Evolutionary conservation across 2,329 filamentous ascomycete species (phyloP).

Genomic region (Coniochaeta prunicola): DNA sequence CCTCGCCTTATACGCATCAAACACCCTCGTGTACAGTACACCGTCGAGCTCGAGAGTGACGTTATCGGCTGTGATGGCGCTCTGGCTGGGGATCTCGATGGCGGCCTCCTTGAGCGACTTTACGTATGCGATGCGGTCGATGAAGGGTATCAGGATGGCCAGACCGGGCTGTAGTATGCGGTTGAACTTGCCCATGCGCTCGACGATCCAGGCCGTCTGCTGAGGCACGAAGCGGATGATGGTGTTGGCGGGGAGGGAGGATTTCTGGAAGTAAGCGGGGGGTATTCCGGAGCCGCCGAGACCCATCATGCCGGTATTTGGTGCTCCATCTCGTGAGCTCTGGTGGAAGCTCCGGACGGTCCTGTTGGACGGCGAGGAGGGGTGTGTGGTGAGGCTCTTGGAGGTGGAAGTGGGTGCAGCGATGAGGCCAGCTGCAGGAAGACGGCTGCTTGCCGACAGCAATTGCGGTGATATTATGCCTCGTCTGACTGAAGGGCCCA

Average conservation of each 20-base stretch:
- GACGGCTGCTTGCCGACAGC: not conserved
- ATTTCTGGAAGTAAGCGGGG: constrained; percentile 73
- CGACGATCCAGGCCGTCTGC: constrained; percentile 98
- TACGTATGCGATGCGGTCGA: constrained; percentile 96
- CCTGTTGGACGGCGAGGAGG: not conserved
- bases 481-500: constrained; percentile 13
- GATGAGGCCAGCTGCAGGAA: not conserved
- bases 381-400: constrained; percentile 1
- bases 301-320: constrained; percentile 12
- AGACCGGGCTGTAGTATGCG: constrained; percentile 88
- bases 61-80: constrained; percentile 96
- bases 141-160: constrained; percentile 78
- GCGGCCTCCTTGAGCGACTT: constrained; percentile 95
- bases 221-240: constrained; percentile 96
- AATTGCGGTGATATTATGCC: constrained; percentile 4
- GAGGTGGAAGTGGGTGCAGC: not conserved
- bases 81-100: constrained; percentile 95
- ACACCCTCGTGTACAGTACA: constrained; percentile 89
- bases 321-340: constrained; percentile 12
- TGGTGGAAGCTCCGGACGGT: constrained; percentile 13
- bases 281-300: constrained; percentile 31
- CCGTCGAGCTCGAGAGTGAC: constrained; percentile 95
- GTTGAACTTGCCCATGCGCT: constrained; percentile 98
- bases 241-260: constrained; percentile 80
- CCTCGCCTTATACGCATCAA: constrained; percentile 97